Evolutionary conservation across 176 grass and related monocot genomes (phyloP).

Genomic region (Avena atlantica): DNA sequence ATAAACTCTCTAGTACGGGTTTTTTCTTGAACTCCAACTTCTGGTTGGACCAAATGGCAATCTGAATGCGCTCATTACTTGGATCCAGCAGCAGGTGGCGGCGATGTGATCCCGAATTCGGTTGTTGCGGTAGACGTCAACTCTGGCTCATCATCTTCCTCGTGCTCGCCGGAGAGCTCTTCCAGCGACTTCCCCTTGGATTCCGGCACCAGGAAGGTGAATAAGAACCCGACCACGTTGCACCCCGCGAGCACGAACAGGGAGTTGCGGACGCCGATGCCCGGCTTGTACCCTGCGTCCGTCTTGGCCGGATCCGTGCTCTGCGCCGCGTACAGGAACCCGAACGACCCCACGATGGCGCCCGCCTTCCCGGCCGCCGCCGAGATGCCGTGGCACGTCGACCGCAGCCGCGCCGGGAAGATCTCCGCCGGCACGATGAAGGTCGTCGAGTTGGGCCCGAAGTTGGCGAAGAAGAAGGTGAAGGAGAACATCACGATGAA

Average conservation of each 20-base stretch:
- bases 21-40: too few species aligned
- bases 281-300: conserved; percentile 30
- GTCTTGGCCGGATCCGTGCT: conserved; percentile 3
- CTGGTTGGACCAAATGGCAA: too few species aligned
- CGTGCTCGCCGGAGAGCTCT: neutral
- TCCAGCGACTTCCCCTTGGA: neutral
- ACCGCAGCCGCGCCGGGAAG: conserved; percentile 59
- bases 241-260: conserved; percentile 49
- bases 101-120: neutral
- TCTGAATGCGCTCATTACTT: neutral
- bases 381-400: conserved; percentile 72
- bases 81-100: neutral
- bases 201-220: conserved; percentile 10
- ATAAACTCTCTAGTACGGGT: too few species aligned
- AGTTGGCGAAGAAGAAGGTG: conserved; percentile 60
- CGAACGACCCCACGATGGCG: conserved; percentile 59
- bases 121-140: neutral
- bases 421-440: conserved; percentile 76
- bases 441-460: conserved; percentile 70
- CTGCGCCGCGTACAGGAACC: conserved; percentile 60
- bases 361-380: conserved; percentile 60
- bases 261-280: conserved; percentile 50
- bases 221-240: neutral
- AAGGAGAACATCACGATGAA: neutral
- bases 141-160: neutral